Evolutionary conservation across 169 alveolate genomes (phyloP).

Genomic region (Plasmodium vivax): DNA sequence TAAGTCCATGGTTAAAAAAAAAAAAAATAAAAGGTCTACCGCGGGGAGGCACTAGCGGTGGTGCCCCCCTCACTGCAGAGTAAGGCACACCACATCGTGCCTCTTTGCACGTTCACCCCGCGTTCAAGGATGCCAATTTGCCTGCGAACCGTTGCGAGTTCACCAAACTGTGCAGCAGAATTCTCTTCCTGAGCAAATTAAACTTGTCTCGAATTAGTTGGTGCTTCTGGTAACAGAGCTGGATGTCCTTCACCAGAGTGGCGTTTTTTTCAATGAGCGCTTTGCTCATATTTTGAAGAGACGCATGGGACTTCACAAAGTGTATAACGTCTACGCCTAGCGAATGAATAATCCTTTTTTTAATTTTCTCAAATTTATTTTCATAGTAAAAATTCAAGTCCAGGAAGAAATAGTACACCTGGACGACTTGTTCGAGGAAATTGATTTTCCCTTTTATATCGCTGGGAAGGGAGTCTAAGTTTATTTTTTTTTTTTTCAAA

Average conservation of each 20-base stretch:
- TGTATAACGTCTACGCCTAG: conserved; percentile 27
- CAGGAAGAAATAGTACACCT: conserved; percentile 32
- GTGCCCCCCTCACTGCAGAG: not conserved
- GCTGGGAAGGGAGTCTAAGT: not conserved
- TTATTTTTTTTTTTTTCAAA: conserved; percentile 40
- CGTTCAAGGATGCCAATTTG: not conserved
- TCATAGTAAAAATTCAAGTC: conserved; percentile 54
- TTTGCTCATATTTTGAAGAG: conserved; percentile 31
- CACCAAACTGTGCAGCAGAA: conserved; percentile 1
- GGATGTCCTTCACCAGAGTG: not conserved
- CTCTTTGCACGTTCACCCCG: not conserved
- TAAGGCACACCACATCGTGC: not conserved
- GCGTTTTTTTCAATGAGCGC: conserved; percentile 18
- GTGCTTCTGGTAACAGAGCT: conserved; percentile 39
- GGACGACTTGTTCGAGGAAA: conserved; percentile 14
- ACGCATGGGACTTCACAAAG: not conserved
- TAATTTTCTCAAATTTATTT: conserved; percentile 53
- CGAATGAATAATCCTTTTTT: conserved; percentile 13
- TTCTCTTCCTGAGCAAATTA: conserved; percentile 9
- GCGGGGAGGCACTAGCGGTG: not conserved
- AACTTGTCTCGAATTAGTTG: conserved; percentile 32
- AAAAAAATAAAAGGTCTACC: not conserved
- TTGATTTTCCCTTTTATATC: not conserved
- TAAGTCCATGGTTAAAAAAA: not conserved
- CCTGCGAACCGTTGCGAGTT: conserved; percentile 1